Conservation (phyloP, 2,329 filamentous ascomycete genomes). For the Talaromyces amestolkiae region DNA sequence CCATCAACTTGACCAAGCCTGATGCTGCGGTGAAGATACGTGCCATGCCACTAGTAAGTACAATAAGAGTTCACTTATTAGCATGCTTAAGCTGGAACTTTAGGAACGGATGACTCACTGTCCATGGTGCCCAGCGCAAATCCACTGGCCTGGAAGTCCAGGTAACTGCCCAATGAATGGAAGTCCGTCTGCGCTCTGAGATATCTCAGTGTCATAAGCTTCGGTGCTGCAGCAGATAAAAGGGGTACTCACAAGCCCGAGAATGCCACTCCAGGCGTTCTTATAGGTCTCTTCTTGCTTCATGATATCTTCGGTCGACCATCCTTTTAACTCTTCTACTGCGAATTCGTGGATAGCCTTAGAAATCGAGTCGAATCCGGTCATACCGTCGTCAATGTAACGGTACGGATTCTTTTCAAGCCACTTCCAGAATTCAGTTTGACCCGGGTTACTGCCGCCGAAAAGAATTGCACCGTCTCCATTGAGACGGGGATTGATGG, state of each 20-base stretch:
- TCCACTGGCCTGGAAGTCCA: constrained; percentile 9
- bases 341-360: constrained; percentile 1
- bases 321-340: background rate
- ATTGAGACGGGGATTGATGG: constrained; percentile 3
- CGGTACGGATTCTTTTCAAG: background rate
- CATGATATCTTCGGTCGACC: background rate
- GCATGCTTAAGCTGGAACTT: background rate
- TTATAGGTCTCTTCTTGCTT: background rate
- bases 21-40: constrained; percentile 11
- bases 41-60: background rate
- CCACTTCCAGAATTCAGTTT: background rate
- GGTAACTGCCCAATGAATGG: constrained; percentile 6
- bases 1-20: constrained; percentile 6
- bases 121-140: constrained; percentile 7
- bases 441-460: constrained; percentile 4
- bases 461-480: constrained; percentile 9
- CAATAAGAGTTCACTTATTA: background rate
- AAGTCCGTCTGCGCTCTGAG: background rate
- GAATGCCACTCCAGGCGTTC: constrained; percentile 5
- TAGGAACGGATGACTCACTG: background rate
- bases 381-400: constrained; percentile 4
- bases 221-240: background rate
- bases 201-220: background rate
- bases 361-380: background rate
- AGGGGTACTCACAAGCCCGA: background rate